phyloP scores from a whole-genome alignment of 1,284 basidiomycete species.

The Veloporphyrellus conicus region DNA sequence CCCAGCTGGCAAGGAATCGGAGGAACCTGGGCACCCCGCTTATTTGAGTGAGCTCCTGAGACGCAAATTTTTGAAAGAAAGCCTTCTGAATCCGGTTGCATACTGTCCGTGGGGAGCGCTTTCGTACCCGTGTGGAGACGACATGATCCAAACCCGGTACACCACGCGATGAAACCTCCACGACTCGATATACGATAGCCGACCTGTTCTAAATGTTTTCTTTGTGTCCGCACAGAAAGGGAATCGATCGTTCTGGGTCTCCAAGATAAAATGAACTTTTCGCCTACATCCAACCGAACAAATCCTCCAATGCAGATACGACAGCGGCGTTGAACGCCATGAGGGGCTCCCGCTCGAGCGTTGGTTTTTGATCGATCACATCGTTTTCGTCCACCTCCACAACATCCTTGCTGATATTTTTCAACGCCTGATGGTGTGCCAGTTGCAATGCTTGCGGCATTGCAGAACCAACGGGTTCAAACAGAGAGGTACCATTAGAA shows the following conservation, averaged over 20 bases:
- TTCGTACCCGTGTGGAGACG: conserved; percentile 11
- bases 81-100: neutral
- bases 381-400: conserved; percentile 9
- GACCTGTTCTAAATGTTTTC: conserved; percentile 26
- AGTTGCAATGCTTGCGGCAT: conserved; percentile 13
- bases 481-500: neutral
- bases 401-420: neutral
- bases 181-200: conserved; percentile 31
- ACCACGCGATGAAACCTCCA: conserved; percentile 33
- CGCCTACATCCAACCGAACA: conserved; percentile 34
- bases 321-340: conserved; percentile 21
- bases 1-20: conserved; percentile 2
- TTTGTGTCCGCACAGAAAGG: conserved; percentile 28
- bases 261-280: too few relatives aligned
- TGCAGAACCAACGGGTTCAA: conserved; percentile 10
- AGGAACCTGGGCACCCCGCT: conserved; percentile 10
- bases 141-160: conserved; percentile 32
- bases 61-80: conserved; percentile 16
- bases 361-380: conserved; percentile 17
- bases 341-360: conserved; percentile 20
- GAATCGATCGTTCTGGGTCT: neutral
- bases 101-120: neutral
- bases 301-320: conserved; percentile 30
- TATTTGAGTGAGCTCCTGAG: conserved; percentile 18
- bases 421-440: conserved; percentile 11